Evolutionary conservation across 139 green algal genomes (phyloP), one percentile per base, ranked within the genome.

Genomic region (Tetradesmus obliquus): DNA sequence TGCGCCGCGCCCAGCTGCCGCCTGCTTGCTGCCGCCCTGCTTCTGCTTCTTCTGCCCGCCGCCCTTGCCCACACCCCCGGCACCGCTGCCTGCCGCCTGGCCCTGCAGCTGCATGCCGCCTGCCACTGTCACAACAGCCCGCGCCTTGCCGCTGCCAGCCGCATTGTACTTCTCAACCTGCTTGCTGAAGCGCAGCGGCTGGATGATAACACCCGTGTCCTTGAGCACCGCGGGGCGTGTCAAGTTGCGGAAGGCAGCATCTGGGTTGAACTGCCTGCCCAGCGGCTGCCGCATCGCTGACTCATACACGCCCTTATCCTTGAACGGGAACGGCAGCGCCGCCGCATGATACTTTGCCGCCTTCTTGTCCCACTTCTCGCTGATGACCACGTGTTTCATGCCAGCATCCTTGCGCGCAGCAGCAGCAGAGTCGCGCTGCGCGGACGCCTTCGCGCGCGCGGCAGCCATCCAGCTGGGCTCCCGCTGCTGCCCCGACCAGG

Each of bases 301-400:
- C 85, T 96, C 94, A 60, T 97, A 97, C 1, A 90, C 92, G 13
- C 95, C 93, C 53, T 87, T 91, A 54, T 55, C 90, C 6, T 85
- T 93, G 88, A 95, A 96, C 13, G 95, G 97, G 93, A 97, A 99
- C 22, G 97, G 98, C 83, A 99, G 94, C 10, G 71, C 8, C 1
- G 93, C 86, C 8, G 95, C 93, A 5, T 87, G 92, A 92, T 97
- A 99, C 89, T 97, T 98, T 60, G 88, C 74, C 74, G 91, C 55
- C 95, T 98, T 98, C 91, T 98, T 98, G 93, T 99, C 97, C 91
- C 93, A 98, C 92, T 97, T 97, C 90, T 99, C 98, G 24, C 55
- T 94, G 1, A 99, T 97, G 3, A 99, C 90, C 0, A 99, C 98
- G 74, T 97, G 93, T 91, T 96, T 94, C 55, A 98, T 86, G 69